Evolutionary conservation across 2,329 filamentous ascomycete genomes (phyloP).

Genomic region (Botryotinia convoluta): DNA sequence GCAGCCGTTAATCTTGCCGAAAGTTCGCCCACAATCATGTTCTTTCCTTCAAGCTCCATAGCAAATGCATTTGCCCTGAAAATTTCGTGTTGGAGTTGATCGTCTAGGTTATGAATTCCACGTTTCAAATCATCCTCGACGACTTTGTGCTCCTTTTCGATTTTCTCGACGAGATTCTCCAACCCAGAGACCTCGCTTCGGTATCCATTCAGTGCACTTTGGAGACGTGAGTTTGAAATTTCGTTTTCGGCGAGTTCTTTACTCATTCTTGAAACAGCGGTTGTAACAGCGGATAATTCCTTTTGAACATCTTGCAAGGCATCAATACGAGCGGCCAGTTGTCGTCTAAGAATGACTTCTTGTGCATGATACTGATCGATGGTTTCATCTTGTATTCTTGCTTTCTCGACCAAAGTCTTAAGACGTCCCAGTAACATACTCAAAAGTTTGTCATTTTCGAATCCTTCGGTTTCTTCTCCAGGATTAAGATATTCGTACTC

Average conservation of each 20-base stretch:
- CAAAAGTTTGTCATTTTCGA: conserved; percentile 49
- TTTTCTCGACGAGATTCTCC: conserved; percentile 48
- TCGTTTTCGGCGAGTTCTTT: conserved; percentile 40
- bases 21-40: conserved; percentile 43
- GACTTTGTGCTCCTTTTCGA: conserved; percentile 43
- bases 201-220: conserved; percentile 52
- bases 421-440: conserved; percentile 53
- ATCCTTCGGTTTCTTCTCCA: conserved; percentile 54
- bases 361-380: conserved; percentile 60
- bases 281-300: conserved; percentile 40
- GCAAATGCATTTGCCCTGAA: conserved; percentile 35
- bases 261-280: conserved; percentile 23
- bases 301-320: conserved; percentile 49
- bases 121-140: conserved; percentile 24
- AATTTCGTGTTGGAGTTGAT: conserved; percentile 40
- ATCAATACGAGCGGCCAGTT: conserved; percentile 52
- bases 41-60: conserved; percentile 40
- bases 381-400: conserved; percentile 49
- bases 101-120: conserved; percentile 28
- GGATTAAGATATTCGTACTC: conserved; percentile 62
- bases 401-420: conserved; percentile 47
- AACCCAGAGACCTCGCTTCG: conserved; percentile 53
- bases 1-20: conserved; percentile 47
- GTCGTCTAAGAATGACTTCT: conserved; percentile 54
- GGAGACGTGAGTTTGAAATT: conserved; percentile 49